A percentile compares a stretch with the other conserved stretches of the same genome.
Conservation (phyloP, 2,329 filamentous ascomycete genomes). For the Alternaria panax region DNA sequence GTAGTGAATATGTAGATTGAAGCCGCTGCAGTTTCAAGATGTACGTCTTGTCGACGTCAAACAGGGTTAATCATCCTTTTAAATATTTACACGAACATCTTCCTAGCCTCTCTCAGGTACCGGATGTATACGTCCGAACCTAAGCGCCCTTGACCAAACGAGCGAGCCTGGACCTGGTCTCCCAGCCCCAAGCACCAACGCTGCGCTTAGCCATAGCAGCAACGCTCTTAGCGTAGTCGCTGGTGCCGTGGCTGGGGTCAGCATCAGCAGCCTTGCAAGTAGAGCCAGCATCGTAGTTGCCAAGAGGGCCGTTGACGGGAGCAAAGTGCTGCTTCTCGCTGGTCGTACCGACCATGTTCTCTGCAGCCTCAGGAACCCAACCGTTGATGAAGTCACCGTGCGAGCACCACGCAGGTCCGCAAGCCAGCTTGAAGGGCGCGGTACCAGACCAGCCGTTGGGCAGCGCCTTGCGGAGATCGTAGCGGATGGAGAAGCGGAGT, state of each 20-base stretch:
- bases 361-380: constrained; percentile 53
- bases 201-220: constrained; percentile 31
- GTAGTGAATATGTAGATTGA: neutral
- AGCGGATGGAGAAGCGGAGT: constrained; percentile 58
- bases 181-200: constrained; percentile 26
- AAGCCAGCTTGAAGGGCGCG: constrained; percentile 55
- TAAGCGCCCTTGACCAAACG: constrained; percentile 6
- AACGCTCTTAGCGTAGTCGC: constrained; percentile 52
- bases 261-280: constrained; percentile 51
- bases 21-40: neutral
- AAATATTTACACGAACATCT: constrained; percentile 16
- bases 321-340: constrained; percentile 47
- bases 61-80: neutral
- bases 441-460: constrained; percentile 56
- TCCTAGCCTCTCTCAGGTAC: neutral
- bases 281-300: constrained; percentile 40
- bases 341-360: constrained; percentile 53
- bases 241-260: constrained; percentile 53
- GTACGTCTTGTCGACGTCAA: neutral
- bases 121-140: neutral
- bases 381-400: constrained; percentile 61
- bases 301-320: constrained; percentile 47
- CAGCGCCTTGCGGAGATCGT: constrained; percentile 54
- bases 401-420: constrained; percentile 51
- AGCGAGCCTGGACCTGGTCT: constrained; percentile 24